Conservation (phyloP, 2,329 filamentous ascomycete genomes). For the Aspergillus ochraceoroseus region DNA sequence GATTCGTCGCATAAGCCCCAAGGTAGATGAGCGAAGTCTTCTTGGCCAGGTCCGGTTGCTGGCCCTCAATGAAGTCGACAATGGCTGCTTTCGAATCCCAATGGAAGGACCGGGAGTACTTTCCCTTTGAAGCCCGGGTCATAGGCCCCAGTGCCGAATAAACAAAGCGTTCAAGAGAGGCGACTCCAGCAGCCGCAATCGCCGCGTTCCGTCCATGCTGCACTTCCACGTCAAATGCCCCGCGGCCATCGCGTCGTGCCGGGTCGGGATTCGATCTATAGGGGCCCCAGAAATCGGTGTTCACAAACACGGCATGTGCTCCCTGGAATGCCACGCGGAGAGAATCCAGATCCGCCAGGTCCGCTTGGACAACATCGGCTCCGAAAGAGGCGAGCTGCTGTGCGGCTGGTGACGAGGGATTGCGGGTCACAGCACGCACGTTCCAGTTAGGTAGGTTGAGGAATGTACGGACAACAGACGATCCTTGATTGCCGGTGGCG, state of each 20-base stretch:
- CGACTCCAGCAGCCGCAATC: constrained; percentile 47
- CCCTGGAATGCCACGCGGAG: constrained; percentile 34
- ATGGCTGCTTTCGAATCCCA: constrained; percentile 51
- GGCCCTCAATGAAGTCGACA: constrained; percentile 43
- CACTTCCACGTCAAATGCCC: constrained; percentile 48
- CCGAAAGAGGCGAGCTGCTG: constrained; percentile 23
- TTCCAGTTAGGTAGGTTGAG: constrained; percentile 25
- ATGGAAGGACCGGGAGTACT: constrained; percentile 46
- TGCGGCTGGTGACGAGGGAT: constrained; percentile 24
- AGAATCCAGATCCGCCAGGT: constrained; percentile 28
- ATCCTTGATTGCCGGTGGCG: constrained; percentile 35
- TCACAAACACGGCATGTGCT: constrained; percentile 51
- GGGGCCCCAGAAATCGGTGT: constrained; percentile 54
- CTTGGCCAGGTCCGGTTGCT: constrained; percentile 40
- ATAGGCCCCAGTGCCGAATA: constrained; percentile 52
- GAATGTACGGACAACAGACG: constrained; percentile 29
- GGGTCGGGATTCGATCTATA: constrained; percentile 34
- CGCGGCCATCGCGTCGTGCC: constrained; percentile 2
- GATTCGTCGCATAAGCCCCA: constrained; percentile 32
- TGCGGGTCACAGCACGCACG: constrained; percentile 33
- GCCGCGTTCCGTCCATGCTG: constrained; percentile 53
- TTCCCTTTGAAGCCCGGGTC: constrained; percentile 45
- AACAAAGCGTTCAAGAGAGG: constrained; percentile 47
- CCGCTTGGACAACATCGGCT: constrained; percentile 28
- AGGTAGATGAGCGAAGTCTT: constrained; percentile 43